phyloP scores from a whole-genome alignment of 192 early-diverging fungal genomes.

The Coemansia sp. region DNA sequence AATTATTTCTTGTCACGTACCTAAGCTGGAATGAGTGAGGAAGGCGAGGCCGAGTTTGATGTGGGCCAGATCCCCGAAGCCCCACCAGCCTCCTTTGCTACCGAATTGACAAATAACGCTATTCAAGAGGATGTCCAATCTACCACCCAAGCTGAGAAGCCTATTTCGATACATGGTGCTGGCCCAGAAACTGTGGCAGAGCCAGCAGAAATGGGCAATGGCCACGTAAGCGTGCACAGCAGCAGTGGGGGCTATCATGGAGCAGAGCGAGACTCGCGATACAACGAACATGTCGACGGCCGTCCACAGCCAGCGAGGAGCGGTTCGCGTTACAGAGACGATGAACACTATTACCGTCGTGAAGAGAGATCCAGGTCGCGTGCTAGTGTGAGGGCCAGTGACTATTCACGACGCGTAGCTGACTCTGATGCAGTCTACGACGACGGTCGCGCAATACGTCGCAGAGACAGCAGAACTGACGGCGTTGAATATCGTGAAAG shows the following conservation, averaged over 20 bases:
- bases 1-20: background rate
- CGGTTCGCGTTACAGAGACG: slow-evolving; percentile 6
- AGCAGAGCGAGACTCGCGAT: slow-evolving; percentile 16
- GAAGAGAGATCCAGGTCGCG: slow-evolving; percentile 23
- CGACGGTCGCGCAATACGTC: slow-evolving; percentile 11
- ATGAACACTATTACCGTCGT: slow-evolving; percentile 9
- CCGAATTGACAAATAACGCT: background rate
- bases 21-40: slow-evolving; percentile 45
- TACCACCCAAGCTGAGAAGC: background rate
- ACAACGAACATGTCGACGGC: slow-evolving; percentile 4
- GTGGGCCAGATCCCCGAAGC: slow-evolving; percentile 27
- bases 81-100: background rate
- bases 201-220: background rate
- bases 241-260: slow-evolving; percentile 2
- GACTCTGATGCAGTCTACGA: slow-evolving; percentile 8
- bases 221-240: background rate
- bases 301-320: slow-evolving; percentile 12
- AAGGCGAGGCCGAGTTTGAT: slow-evolving; percentile 48
- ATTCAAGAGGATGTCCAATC: background rate
- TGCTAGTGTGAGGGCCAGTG: slow-evolving; percentile 16
- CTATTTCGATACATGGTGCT: background rate
- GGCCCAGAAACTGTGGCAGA: background rate
- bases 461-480: slow-evolving; percentile 13
- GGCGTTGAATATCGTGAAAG: slow-evolving; percentile 24
- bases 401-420: slow-evolving; percentile 7